phyloP scores from a whole-genome alignment of 2,329 filamentous ascomycete species.

The Cercospora sp. region DNA sequence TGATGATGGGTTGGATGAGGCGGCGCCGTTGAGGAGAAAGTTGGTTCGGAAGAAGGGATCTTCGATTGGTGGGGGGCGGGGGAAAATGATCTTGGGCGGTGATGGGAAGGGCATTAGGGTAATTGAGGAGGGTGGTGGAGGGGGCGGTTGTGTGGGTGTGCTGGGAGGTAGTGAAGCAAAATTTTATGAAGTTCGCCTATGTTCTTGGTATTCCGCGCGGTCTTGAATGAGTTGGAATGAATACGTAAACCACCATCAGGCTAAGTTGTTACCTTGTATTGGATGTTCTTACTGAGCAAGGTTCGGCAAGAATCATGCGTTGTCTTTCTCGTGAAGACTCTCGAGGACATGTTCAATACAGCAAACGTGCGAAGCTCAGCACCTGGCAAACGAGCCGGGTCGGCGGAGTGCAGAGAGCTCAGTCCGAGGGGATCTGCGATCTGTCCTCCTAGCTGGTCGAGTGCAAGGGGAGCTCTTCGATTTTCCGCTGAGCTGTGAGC shows the following conservation, averaged over 20 bases:
- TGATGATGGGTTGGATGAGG: slow-evolving; percentile 31
- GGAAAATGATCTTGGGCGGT: neutral
- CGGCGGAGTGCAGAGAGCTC: neutral
- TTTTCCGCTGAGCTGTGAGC: neutral
- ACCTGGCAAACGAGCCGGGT: neutral
- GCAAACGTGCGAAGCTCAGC: neutral
- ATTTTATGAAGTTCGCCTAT: neutral
- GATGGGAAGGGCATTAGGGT: slow-evolving; percentile 2
- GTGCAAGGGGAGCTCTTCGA: neutral
- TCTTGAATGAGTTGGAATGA: too few species aligned
- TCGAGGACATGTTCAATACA: too few species aligned
- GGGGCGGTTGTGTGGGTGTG: slow-evolving; percentile 21
- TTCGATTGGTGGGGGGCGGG: neutral
- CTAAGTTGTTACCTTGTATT: too few species aligned
- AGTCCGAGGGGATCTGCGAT: neutral
- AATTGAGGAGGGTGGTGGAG: slow-evolving; percentile 4
- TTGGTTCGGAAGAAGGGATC: slow-evolving; percentile 26
- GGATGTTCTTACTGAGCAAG: too few species aligned
- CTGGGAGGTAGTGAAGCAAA: slow-evolving; percentile 12
- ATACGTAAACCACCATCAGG: too few species aligned
- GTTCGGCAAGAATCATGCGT: too few species aligned
- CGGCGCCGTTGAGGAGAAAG: slow-evolving; percentile 5
- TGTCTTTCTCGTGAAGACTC: too few species aligned
- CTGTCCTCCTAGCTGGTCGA: neutral
- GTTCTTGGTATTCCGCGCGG: too few species aligned